Evolutionary conservation across 257 asterid species (phyloP).

Genomic region (Anisodus tanguticus): DNA sequence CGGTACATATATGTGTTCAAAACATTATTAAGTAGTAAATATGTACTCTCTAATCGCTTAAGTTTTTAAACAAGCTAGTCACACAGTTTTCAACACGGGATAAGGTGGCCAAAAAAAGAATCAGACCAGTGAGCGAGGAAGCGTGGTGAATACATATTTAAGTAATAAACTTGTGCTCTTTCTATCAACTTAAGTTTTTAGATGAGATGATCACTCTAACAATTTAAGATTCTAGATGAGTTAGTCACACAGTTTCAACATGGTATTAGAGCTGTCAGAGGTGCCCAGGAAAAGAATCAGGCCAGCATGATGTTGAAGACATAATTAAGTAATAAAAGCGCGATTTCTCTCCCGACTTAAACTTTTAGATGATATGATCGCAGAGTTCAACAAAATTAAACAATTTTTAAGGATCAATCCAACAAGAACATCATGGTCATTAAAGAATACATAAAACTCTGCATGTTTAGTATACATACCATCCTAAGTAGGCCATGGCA

Average conservation of each 20-base stretch:
- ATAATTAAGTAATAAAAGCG: background rate
- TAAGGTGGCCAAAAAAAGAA: background rate
- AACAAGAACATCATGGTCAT: background rate
- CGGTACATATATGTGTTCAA: background rate
- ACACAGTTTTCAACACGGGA: background rate
- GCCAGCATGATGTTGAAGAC: background rate
- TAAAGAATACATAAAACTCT: background rate
- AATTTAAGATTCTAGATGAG: background rate
- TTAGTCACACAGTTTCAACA: background rate
- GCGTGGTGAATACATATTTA: background rate
- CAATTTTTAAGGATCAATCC: background rate
- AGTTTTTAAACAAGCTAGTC: background rate
- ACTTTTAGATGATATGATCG: background rate
- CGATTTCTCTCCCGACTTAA: background rate
- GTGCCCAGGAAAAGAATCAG: background rate
- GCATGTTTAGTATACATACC: slow-evolving; percentile 43
- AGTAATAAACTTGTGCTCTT: too few relatives aligned
- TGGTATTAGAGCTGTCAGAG: background rate
- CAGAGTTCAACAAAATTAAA: background rate
- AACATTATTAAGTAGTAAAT: background rate
- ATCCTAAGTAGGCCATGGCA: slow-evolving; percentile 85
- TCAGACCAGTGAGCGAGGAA: background rate
- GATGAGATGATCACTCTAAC: background rate
- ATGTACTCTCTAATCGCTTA: background rate
- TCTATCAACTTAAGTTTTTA: background rate